A percentile compares a stretch with the other conserved stretches of the same genome.
Conservation (phyloP, 805 yeast genomes). For the Candida caryicola region DNA sequence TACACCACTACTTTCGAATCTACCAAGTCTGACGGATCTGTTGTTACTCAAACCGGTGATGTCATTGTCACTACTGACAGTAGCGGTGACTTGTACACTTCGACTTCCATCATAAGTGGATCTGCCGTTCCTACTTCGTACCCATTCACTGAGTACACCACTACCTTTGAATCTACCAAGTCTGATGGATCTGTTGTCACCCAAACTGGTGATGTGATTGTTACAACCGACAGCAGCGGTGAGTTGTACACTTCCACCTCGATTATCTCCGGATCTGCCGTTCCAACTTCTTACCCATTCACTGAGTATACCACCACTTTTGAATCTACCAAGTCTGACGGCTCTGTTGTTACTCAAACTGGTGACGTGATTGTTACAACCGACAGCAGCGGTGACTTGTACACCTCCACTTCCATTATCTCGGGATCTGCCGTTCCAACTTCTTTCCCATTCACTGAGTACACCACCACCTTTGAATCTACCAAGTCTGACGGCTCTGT, state of each 20-base stretch:
- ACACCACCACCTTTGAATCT: background rate
- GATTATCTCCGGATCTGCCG: slow-evolving; percentile 1
- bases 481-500: slow-evolving; percentile 4
- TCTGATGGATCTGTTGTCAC: slow-evolving; percentile 3
- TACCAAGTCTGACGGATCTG: slow-evolving; percentile 3
- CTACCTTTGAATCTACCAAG: slow-evolving; percentile 9
- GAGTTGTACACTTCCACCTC: slow-evolving; percentile 13
- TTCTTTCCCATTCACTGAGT: too few species aligned
- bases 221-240: slow-evolving; percentile 14
- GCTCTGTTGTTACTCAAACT: slow-evolving; percentile 14
- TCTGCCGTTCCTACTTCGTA: slow-evolving; percentile 6
- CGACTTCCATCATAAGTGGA: slow-evolving; percentile 8
- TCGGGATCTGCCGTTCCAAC: background rate
- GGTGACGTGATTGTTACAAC: slow-evolving; percentile 18
- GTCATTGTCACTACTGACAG: slow-evolving; percentile 11
- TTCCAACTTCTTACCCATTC: slow-evolving; percentile 6
- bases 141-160: slow-evolving; percentile 13
- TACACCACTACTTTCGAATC: slow-evolving; percentile 17
- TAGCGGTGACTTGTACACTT: slow-evolving; percentile 13
- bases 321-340: slow-evolving; percentile 14
- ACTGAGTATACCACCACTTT: slow-evolving; percentile 18
- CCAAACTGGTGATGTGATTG: slow-evolving; percentile 5
- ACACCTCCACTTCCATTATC: slow-evolving; percentile 13
- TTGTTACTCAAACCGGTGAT: slow-evolving; percentile 3
- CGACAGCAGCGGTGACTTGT: slow-evolving; percentile 13